Evolutionary conservation across 129 eudicot species (phyloP).

Genomic region (Dittrichia graveolens): DNA sequence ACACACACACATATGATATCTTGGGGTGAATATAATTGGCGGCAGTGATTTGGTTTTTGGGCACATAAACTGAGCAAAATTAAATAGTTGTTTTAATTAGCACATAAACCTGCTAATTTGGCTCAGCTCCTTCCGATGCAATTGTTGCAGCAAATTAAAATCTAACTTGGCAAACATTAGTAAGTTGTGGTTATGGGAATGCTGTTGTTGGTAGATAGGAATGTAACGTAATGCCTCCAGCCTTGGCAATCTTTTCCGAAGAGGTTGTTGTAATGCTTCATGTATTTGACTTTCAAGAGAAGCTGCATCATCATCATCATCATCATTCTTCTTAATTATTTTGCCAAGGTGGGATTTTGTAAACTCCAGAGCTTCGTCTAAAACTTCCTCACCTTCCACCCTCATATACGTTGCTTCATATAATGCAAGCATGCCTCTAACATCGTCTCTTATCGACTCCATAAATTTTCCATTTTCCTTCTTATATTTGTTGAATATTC

Average conservation of each 20-base stretch:
- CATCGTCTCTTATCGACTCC: slow-evolving; percentile 20
- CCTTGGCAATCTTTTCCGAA: slow-evolving; percentile 40
- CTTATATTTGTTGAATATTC: slow-evolving; percentile 37
- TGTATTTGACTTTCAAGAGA: slow-evolving; percentile 32
- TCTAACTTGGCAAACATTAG: slow-evolving; percentile 54
- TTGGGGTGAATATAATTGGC: too few relatives aligned
- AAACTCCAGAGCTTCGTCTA: slow-evolving; percentile 45
- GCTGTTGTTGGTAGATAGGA: slow-evolving; percentile 41
- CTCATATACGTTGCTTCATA: slow-evolving; percentile 57
- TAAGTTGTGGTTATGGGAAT: slow-evolving; percentile 26
- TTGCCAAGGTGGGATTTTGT: slow-evolving; percentile 30
- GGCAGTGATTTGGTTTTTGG: too few relatives aligned
- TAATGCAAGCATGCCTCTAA: slow-evolving; percentile 43
- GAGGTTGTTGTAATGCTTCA: slow-evolving; percentile 39
- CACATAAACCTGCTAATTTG: slow-evolving; percentile 34
- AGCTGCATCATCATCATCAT: neutral
- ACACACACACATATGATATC: too few relatives aligned
- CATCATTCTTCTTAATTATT: neutral
- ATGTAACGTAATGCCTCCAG: slow-evolving; percentile 45
- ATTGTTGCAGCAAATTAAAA: slow-evolving; percentile 46
- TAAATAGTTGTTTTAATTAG: too few relatives aligned
- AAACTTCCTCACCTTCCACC: slow-evolving; percentile 40
- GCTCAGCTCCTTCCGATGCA: slow-evolving; percentile 47
- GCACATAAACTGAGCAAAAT: too few relatives aligned
- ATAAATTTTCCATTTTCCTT: slow-evolving; percentile 33